These are phyloP conservation scores for Lasiosphaeriaceae sp. DNA, from an alignment of 495 filamentous ascomycete species.

Conservation along the genomic window DNA sequence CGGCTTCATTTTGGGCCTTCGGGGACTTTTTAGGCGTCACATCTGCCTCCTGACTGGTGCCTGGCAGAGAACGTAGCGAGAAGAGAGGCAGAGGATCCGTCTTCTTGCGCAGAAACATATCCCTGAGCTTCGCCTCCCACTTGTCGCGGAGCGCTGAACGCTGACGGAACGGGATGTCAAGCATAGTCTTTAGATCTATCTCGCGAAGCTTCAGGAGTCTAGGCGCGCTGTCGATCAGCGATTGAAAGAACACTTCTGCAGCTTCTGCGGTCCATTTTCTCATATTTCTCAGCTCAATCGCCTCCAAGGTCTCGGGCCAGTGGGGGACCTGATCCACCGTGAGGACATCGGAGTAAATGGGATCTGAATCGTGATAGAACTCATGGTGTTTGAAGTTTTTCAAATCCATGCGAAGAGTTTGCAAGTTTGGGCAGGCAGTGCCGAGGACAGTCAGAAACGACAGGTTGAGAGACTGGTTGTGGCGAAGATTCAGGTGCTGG, in stretches of 20 bases:
- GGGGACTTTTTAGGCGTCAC: neutral
- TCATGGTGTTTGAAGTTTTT: constrained; percentile 57
- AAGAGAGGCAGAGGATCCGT: constrained; percentile 43
- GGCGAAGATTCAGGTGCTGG: constrained; percentile 60
- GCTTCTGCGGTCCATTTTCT: constrained; percentile 61
- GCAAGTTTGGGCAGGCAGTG: constrained; percentile 60
- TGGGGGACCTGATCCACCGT: constrained; percentile 55
- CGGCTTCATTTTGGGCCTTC: neutral
- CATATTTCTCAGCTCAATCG: constrained; percentile 69
- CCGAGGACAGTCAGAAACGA: constrained; percentile 62
- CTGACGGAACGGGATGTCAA: constrained; percentile 74
- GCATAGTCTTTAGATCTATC: constrained; percentile 65
- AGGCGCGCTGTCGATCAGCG: constrained; percentile 64
- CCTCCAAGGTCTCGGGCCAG: constrained; percentile 68
- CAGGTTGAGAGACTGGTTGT: constrained; percentile 73
- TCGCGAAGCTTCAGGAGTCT: constrained; percentile 59
- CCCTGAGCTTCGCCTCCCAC: constrained; percentile 62
- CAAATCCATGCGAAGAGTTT: constrained; percentile 67
- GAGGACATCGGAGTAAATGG: constrained; percentile 64
- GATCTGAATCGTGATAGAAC: constrained; percentile 58
- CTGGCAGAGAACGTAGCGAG: constrained; percentile 17
- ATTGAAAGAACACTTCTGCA: constrained; percentile 72
- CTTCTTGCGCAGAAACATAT: constrained; percentile 59
- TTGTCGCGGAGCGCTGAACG: constrained; percentile 67
- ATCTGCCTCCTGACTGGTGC: neutral